Conservation (phyloP, 2,329 filamentous ascomycete species). For the Penicillium rolfsii region DNA sequence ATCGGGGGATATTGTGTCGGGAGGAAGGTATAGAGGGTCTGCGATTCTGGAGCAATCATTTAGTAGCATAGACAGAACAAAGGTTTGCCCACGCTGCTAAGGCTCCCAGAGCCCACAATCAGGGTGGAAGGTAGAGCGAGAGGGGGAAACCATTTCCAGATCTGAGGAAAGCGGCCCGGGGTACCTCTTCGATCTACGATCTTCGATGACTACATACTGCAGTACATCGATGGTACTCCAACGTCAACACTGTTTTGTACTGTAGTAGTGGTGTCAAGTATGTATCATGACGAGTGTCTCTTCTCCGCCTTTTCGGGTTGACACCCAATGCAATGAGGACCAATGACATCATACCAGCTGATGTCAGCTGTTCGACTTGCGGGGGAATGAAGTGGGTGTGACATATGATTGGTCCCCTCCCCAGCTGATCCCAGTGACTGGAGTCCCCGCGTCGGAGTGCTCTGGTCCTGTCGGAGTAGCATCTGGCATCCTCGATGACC, state of each 20-base stretch:
- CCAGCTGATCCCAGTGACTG: background rate
- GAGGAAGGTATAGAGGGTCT: constrained; percentile 91
- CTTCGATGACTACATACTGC: constrained; percentile 4
- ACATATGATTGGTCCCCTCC: constrained; percentile 17
- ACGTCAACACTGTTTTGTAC: too few relatives aligned
- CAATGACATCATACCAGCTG: constrained; percentile 22
- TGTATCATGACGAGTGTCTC: background rate
- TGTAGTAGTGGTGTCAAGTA: background rate
- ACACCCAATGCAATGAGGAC: background rate
- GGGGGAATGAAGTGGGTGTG: constrained; percentile 8
- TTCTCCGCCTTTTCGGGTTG: background rate
- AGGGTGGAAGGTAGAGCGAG: background rate
- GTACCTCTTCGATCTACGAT: background rate
- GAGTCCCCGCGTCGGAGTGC: constrained; percentile 18
- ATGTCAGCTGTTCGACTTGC: constrained; percentile 11
- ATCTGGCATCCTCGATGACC: constrained; percentile 3
- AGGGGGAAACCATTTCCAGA: too few relatives aligned
- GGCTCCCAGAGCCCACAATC: background rate
- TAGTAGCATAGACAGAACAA: constrained; percentile 22
- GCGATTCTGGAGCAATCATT: constrained; percentile 86
- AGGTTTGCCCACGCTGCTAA: background rate
- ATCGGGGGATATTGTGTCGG: constrained; percentile 81
- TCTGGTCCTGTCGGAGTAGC: constrained; percentile 18
- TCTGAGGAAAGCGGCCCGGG: background rate
- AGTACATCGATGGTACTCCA: background rate